phyloP scores from a whole-genome alignment of 768 basidiomycete genomes.

The Boletus barrowsii region DNA sequence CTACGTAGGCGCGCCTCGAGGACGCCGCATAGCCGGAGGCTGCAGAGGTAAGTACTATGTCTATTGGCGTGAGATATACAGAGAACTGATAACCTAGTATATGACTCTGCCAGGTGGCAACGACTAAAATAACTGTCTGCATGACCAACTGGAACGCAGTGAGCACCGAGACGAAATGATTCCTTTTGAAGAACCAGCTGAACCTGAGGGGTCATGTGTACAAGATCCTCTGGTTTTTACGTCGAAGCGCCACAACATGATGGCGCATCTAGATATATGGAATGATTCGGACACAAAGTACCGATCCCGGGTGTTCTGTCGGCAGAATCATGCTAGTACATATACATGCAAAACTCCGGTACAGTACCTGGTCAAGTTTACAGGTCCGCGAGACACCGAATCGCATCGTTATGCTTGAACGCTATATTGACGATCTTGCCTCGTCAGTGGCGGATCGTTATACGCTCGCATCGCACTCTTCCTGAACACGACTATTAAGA shows the following conservation, averaged over 20 bases:
- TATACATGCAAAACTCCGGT: background rate
- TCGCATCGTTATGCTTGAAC: background rate
- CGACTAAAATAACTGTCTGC: background rate
- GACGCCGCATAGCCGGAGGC: background rate
- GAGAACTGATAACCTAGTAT: background rate
- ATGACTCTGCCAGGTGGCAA: background rate
- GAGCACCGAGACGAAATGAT: background rate
- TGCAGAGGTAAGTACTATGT: conserved; percentile 3
- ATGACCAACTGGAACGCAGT: background rate
- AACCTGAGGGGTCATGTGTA: background rate
- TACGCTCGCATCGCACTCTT: conserved; percentile 1
- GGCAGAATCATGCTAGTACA: background rate
- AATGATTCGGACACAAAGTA: background rate
- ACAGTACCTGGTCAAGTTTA: background rate
- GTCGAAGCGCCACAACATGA: background rate
- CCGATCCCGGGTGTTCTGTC: background rate
- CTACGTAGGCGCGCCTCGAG: background rate
- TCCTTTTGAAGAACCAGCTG: background rate
- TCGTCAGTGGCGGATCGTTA: conserved; percentile 15
- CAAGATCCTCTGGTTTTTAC: background rate
- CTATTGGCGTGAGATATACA: background rate
- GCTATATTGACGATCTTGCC: conserved; percentile 10
- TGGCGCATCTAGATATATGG: background rate
- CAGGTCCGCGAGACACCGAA: background rate
- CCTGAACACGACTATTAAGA: background rate